Conservation (phyloP, 768 basidiomycete species). For the Pulveroboletus sp. region DNA sequence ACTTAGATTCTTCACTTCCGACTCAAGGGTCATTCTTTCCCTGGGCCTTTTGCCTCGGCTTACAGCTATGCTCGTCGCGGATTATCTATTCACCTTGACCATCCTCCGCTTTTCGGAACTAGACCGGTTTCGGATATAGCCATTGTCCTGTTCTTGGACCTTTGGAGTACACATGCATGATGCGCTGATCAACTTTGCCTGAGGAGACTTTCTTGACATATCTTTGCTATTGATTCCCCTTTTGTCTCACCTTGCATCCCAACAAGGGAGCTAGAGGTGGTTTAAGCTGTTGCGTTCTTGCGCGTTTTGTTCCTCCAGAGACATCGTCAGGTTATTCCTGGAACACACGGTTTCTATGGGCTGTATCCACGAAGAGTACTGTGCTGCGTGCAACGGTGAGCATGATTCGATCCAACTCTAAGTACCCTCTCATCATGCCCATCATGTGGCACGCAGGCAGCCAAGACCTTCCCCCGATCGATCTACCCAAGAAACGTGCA, state of each 20-base stretch:
- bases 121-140: slow-evolving; percentile 35
- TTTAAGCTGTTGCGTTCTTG: slow-evolving; percentile 12
- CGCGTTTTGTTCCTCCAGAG: neutral
- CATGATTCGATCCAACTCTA: neutral
- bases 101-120: slow-evolving; percentile 26
- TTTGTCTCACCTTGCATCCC: slow-evolving; percentile 24
- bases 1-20: slow-evolving; percentile 17
- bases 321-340: slow-evolving; percentile 3
- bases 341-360: slow-evolving; percentile 9
- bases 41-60: slow-evolving; percentile 12
- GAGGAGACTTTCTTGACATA: slow-evolving; percentile 16
- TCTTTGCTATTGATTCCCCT: slow-evolving; percentile 4
- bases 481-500: slow-evolving; percentile 6
- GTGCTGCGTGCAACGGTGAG: slow-evolving; percentile 16
- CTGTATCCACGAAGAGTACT: slow-evolving; percentile 14
- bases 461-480: slow-evolving; percentile 1
- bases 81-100: slow-evolving; percentile 17
- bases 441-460: slow-evolving; percentile 11
- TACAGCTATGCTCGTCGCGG: slow-evolving; percentile 5
- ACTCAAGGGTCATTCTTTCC: slow-evolving; percentile 6
- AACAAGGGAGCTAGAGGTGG: slow-evolving; percentile 26
- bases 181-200: slow-evolving; percentile 12
- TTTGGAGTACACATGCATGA: slow-evolving; percentile 14
- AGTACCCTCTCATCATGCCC: slow-evolving; percentile 2
- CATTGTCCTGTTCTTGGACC: slow-evolving; percentile 29